Base-by-base conservation (phyloP, 306 rosid species). In the Mucuna pruriens region DNA sequence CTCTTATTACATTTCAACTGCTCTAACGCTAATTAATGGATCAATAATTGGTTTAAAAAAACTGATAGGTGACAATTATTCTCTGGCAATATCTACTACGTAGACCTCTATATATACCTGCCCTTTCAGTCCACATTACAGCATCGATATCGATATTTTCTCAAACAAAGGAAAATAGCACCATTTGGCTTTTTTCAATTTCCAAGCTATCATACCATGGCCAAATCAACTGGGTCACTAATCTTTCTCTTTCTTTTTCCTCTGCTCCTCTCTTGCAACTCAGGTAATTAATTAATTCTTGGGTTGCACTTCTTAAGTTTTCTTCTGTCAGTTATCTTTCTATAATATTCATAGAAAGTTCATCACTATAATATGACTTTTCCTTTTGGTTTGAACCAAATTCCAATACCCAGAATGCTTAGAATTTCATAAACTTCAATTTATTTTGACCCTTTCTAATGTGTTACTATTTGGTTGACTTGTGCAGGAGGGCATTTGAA, bases 251-350 rank as follows among this genome's bases (percentile, higher is more conserved):
- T 83, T 67, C 5, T 83, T 57, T 60, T 80, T 16, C 45, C 46
- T 70, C 63, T 85, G 26, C n/a, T 85, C 10, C 74, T 87, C 66
- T 38, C 36, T 39, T 44, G 80, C 82, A 78, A 68, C 71, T 45
- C 71, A 36, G 87, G 91, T 83, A 36, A 49, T 15, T 83, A 36
- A 49, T 15, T 44, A 25, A 3, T 40, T 75, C 46, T n/a, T 39
- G 57, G 15, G 10, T 36, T 55, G 4, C 36, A 40, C 45, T 23
- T 26, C 23, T 33, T 12, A 46, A 33, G 26, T 22, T 34, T 9
- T 46, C 29, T 20, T 71, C 23, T 15, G 20, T 33, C 31, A 13
- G 45, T 45, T 9, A 38, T 38, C 3, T 3, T 2, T 26, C 45
- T 17, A 40, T 55, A 22, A 54, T 57, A 23, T 54, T n/a, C 73